These are phyloP conservation scores for Candolleomyces aberdarensis DNA, from an alignment of 768 basidiomycete genomes.

Conservation along the genomic window DNA sequence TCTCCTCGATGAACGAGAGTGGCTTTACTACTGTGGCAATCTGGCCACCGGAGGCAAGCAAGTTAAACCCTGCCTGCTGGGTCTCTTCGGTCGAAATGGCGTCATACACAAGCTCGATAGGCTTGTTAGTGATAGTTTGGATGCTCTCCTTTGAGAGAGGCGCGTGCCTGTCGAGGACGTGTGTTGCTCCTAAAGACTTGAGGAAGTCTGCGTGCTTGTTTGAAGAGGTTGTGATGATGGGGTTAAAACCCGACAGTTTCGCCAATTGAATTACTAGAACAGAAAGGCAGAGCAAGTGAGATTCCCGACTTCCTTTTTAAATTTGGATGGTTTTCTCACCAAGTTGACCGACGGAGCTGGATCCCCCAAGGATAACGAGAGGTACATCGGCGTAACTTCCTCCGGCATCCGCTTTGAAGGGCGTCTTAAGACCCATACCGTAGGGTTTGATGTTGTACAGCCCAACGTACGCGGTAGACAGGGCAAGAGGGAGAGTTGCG, in stretches of 20 bases:
- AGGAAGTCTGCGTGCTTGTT: conserved; percentile 25
- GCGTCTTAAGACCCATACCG: conserved; percentile 22
- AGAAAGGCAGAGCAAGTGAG: too few species aligned
- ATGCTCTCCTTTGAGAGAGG: conserved; percentile 1
- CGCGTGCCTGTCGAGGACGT: conserved; percentile 33
- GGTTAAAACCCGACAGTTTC: conserved; percentile 36
- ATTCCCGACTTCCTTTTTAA: too few species aligned
- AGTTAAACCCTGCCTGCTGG: conserved; percentile 18
- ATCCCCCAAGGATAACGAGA: conserved; percentile 26
- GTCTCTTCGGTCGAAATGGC: conserved; percentile 24
- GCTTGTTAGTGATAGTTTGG: conserved; percentile 18
- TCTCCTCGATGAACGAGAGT: conserved; percentile 29
- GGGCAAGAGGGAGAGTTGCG: conserved; percentile 35
- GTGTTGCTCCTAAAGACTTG: conserved; percentile 39
- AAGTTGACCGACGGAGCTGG: conserved; percentile 25
- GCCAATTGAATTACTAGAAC: conserved; percentile 27
- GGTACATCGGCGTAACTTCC: conserved; percentile 29
- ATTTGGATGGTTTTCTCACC: too few species aligned
- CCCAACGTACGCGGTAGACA: conserved; percentile 34
- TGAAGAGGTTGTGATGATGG: conserved; percentile 38
- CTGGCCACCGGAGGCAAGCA: conserved; percentile 33
- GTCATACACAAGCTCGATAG: conserved; percentile 24
- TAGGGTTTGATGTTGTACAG: conserved; percentile 25
- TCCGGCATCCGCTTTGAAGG: conserved; percentile 19
- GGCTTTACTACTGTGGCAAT: conserved; percentile 10